These are phyloP conservation scores for Paramecium octaurelia DNA, from an alignment of 73 alveolate species.

Conservation along the genomic window DNA sequence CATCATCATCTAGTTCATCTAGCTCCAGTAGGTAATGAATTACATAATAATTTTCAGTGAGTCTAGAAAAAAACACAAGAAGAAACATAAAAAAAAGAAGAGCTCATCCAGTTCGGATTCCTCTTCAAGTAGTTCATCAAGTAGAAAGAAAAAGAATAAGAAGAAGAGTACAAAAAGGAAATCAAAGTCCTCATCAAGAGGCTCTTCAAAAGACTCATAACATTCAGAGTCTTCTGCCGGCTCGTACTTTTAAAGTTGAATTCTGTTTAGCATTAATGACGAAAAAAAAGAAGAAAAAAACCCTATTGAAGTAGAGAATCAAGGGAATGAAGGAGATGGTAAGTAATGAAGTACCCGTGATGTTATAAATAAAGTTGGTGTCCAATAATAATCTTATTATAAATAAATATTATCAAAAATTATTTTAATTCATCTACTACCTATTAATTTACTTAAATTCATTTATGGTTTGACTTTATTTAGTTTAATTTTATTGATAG, in stretches of 20 bases:
- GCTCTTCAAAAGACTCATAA: conserved; percentile 24
- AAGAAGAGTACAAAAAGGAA: background rate
- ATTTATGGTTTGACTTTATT: background rate
- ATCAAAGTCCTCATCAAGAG: conserved; percentile 36
- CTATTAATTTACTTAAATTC: background rate
- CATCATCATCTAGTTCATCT: conserved; percentile 44
- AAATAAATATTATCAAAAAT: background rate
- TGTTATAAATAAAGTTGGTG: background rate
- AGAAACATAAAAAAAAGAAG: conserved; percentile 28
- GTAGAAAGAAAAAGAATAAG: conserved; percentile 32
- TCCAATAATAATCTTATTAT: background rate
- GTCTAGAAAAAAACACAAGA: conserved; percentile 29
- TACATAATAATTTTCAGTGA: background rate
- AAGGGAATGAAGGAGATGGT: background rate
- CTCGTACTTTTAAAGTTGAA: conserved; percentile 46
- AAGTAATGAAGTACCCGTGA: conserved; percentile 29
- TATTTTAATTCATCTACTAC: background rate
- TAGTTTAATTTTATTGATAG: background rate
- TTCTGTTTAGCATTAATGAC: conserved; percentile 15
- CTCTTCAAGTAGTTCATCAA: conserved; percentile 28
- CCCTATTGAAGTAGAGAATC: background rate
- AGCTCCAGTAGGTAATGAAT: conserved; percentile 14
- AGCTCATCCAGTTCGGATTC: conserved; percentile 42
- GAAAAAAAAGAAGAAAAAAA: conserved; percentile 11
- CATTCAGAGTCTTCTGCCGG: conserved; percentile 34